Conservation (phyloP, 768 basidiomycete genomes). For the Boletus sensibilis region DNA sequence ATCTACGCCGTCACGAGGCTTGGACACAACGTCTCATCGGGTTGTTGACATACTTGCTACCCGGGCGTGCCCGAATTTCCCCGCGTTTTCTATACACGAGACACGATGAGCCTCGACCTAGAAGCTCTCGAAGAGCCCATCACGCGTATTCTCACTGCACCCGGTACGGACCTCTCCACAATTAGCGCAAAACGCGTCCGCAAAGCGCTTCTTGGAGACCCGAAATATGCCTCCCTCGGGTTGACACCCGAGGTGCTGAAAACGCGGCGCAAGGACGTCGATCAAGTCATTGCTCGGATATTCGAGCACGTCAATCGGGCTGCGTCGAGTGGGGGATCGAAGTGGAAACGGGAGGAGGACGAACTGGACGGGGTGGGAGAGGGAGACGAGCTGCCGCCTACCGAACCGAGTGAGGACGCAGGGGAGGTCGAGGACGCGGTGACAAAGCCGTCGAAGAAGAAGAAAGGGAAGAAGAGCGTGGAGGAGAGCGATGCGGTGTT, state of each 20-base stretch:
- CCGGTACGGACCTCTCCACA: conserved; percentile 71
- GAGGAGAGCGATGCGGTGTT: conserved; percentile 68
- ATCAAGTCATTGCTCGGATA: conserved; percentile 63
- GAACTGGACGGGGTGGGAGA: conserved; percentile 18
- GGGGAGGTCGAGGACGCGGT: conserved; percentile 13
- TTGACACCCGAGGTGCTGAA: conserved; percentile 62
- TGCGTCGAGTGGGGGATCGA: conserved; percentile 24
- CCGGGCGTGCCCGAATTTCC: not conserved
- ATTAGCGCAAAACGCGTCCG: conserved; percentile 91
- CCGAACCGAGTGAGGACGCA: conserved; percentile 12
- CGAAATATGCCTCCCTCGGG: conserved; percentile 36
- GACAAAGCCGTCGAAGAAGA: conserved; percentile 41
- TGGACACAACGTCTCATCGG: not conserved
- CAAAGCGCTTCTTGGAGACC: conserved; percentile 57
- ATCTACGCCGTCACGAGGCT: not conserved
- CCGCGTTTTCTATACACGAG: not conserved
- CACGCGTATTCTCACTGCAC: conserved; percentile 68
- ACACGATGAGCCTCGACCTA: conserved; percentile 53
- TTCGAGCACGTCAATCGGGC: conserved; percentile 56
- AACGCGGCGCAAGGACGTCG: conserved; percentile 64
- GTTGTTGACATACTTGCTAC: not conserved
- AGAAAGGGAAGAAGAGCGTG: conserved; percentile 42
- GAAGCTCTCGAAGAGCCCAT: conserved; percentile 59
- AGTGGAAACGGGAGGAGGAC: conserved; percentile 31
- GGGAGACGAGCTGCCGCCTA: conserved; percentile 14